A percentile compares a stretch with the other conserved stretches of the same genome.
These are phyloP conservation scores for Austropuccinia psidii DNA, from an alignment of 1,284 basidiomycete genomes.

Conservation along the genomic window DNA sequence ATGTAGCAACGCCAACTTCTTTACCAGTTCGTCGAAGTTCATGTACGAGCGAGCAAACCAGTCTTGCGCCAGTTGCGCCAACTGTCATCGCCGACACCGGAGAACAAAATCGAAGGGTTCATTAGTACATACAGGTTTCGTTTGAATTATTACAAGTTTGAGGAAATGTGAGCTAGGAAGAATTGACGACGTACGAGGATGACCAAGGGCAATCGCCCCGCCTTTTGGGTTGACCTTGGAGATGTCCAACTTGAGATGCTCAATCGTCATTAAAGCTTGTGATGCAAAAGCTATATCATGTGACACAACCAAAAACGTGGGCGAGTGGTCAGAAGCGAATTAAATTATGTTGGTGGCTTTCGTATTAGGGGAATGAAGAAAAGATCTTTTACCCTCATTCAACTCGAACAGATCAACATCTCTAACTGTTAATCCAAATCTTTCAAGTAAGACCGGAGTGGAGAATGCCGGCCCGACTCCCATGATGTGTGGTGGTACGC, in stretches of 20 bases:
- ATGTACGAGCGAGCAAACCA: conserved; percentile 44
- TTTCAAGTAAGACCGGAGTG: conserved; percentile 44
- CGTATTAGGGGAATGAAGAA: background rate
- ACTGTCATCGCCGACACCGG: conserved; percentile 36
- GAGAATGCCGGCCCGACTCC: conserved; percentile 45
- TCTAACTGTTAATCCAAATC: conserved; percentile 41
- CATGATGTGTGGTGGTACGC: conserved; percentile 46
- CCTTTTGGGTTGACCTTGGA: conserved; percentile 45
- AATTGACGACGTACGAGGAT: conserved; percentile 39
- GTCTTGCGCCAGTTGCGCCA: conserved; percentile 44
- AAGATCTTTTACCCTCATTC: conserved; percentile 44
- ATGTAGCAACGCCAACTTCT: conserved; percentile 43
- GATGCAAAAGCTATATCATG: conserved; percentile 43
- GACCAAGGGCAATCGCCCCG: conserved; percentile 46
- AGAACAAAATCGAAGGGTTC: background rate
- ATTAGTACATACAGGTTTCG: background rate
- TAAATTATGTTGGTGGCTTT: background rate
- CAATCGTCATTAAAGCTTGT: conserved; percentile 42
- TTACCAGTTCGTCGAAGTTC: conserved; percentile 44
- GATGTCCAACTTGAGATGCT: conserved; percentile 42
- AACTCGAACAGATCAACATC: conserved; percentile 46
- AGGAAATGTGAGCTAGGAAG: background rate
- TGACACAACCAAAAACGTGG: background rate
- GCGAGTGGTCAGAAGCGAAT: no score
- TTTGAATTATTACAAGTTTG: background rate